Conservation (phyloP, 495 filamentous ascomycete species). For the Talaromyces borbonicus region DNA sequence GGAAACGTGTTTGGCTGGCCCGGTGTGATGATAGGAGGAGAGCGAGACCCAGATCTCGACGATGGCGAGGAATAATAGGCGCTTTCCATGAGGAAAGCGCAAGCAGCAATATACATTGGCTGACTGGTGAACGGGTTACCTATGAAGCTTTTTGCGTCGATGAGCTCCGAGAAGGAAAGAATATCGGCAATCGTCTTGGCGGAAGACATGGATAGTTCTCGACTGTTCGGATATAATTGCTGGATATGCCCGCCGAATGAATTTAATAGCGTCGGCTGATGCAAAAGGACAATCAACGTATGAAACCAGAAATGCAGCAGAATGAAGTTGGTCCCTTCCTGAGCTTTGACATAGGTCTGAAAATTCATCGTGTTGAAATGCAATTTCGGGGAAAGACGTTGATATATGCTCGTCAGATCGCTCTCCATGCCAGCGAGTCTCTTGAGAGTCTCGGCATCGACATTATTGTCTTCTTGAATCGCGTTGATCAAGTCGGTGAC, state of each 20-base stretch:
- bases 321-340: slow-evolving; percentile 75
- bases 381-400: slow-evolving; percentile 57
- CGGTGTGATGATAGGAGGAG: slow-evolving; percentile 24
- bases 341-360: slow-evolving; percentile 61
- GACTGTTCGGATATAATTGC: slow-evolving; percentile 63
- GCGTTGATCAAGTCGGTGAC: slow-evolving; percentile 78
- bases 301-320: slow-evolving; percentile 91
- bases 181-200: slow-evolving; percentile 86
- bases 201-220: slow-evolving; percentile 75
- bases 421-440: slow-evolving; percentile 63
- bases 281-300: slow-evolving; percentile 71
- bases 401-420: slow-evolving; percentile 66
- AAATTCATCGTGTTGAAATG: slow-evolving; percentile 76
- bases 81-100: slow-evolving; percentile 76
- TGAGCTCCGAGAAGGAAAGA: slow-evolving; percentile 64
- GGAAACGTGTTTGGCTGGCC: slow-evolving; percentile 34
- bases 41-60: slow-evolving; percentile 21
- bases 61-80: slow-evolving; percentile 38
- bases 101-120: slow-evolving; percentile 82
- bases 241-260: slow-evolving; percentile 62
- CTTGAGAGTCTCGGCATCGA: slow-evolving; percentile 59
- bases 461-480: slow-evolving; percentile 63
- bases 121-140: slow-evolving; percentile 84
- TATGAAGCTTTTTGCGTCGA: slow-evolving; percentile 70
- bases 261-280: slow-evolving; percentile 71